These are phyloP conservation scores for Podospora sp. DNA, from an alignment of 495 filamentous ascomycete species.

Conservation along the genomic window DNA sequence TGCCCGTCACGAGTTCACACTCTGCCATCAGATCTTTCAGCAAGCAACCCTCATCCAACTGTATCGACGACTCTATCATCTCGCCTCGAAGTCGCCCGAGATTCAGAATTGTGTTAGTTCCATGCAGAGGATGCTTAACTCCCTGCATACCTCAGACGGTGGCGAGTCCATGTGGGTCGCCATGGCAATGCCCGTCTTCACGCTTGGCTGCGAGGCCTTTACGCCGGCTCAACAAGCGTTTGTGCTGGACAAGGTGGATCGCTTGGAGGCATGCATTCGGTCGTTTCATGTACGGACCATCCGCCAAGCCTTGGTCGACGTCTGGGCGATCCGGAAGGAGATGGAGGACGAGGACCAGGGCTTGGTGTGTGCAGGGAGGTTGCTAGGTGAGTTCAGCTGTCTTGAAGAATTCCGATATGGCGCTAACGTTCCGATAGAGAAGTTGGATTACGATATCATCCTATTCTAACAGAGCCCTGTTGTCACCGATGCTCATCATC, in stretches of 20 bases:
- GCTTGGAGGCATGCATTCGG: constrained; percentile 24
- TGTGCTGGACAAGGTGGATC: constrained; percentile 22
- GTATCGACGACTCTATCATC: constrained; percentile 23
- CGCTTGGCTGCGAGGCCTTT: constrained; percentile 25
- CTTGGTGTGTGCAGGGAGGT: constrained; percentile 14
- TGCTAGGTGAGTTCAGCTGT: constrained; percentile 21
- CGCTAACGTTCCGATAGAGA: constrained; percentile 14
- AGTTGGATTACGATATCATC: constrained; percentile 25
- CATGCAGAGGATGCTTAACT: constrained; percentile 17
- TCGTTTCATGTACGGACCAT: constrained; percentile 22
- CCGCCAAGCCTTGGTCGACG: constrained; percentile 22
- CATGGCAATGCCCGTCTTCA: constrained; percentile 31
- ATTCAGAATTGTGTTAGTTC: constrained; percentile 13
- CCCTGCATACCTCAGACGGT: background rate
- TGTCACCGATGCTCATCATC: background rate
- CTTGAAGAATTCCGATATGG: background rate
- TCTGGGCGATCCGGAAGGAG: constrained; percentile 19
- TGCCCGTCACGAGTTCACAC: constrained; percentile 12
- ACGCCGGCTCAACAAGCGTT: constrained; percentile 21
- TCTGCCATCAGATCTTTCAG: constrained; percentile 28
- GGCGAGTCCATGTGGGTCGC: constrained; percentile 26
- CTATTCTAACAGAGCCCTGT: constrained; percentile 17
- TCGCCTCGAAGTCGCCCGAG: constrained; percentile 11
- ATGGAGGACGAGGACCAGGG: constrained; percentile 16
- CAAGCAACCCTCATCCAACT: constrained; percentile 26